Base-by-base conservation (phyloP, 2,329 filamentous ascomycete species). In the Emmonsiellopsis sp. region DNA sequence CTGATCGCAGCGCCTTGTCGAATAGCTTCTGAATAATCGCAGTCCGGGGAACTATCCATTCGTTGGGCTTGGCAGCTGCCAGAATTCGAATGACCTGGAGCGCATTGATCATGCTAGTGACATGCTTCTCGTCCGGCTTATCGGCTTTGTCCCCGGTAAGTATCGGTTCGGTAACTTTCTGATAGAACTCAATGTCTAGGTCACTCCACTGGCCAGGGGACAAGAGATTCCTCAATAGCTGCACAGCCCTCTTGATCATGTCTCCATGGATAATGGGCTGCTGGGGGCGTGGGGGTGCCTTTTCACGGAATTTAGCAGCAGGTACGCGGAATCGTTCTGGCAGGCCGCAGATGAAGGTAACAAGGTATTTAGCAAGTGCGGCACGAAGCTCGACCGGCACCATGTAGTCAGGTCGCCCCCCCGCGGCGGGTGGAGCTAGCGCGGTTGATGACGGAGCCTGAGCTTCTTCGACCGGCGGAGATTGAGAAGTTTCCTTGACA, bases 201-300 rank as follows among this genome's bases (percentile, higher is more conserved):
- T 97, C 91, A 37, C 84, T 86, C 94, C 93, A 98, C 64, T 91
- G 90, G 39, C 86, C 83, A 13, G 88, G 85, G 55, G 92, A 89
- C 27, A 98, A 76, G 39, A 98, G 79, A 62, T 93, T 90, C 60
- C 87, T 82, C 17, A 98, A 77, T 49, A 97, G 77, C 17, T 84
- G 77, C 62, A 97, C 81, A 1, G 90, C 86, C 69, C 89, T 95
- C 69, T 86, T 88, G 68, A 89, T 87, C 60, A 95, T 85, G 54
- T 97, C 92, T 2, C 82, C 83, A 46, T 83, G 80, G 21, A 79
- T 74, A 8, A 81, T 66, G 11, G 80, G 73, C 14, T 78, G 67
- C 48, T 74, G 70, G 42, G 76, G 73, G 36, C 74, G 74, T 27
- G 74, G 72, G 3, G 51, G 21, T 1, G 67, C 64, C 10, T 74